Conservation (phyloP, 305 asterid genomes). For the Petunia hybrid region DNA sequence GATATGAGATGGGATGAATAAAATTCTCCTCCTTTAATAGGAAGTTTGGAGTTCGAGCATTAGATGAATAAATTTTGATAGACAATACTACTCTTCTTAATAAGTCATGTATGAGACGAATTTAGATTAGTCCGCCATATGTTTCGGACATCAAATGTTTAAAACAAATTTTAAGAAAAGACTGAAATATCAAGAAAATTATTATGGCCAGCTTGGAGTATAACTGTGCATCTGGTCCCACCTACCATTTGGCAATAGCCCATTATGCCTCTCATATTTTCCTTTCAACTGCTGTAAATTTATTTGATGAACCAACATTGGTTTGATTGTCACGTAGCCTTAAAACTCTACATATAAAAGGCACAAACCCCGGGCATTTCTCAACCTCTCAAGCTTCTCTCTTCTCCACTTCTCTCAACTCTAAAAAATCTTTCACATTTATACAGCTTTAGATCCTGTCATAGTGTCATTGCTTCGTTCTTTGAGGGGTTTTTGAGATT, state of each 20-base stretch:
- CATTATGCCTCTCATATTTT: background rate
- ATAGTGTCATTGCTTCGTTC: conserved; percentile 1
- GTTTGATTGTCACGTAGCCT: background rate
- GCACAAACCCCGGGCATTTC: background rate
- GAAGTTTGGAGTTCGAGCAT: too few species aligned
- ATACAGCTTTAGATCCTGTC: background rate
- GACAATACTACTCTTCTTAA: too few species aligned
- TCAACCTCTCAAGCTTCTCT: conserved; percentile 1
- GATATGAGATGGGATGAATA: too few species aligned
- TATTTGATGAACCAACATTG: background rate
- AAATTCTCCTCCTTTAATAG: too few species aligned
- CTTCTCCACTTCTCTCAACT: background rate
- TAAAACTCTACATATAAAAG: background rate
- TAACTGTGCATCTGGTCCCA: background rate
- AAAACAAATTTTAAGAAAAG: background rate
- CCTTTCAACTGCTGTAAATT: too few species aligned
- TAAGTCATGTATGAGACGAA: too few species aligned
- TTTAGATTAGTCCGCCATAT: too few species aligned
- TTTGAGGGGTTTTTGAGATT: background rate
- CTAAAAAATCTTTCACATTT: background rate
- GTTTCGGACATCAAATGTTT: too few species aligned
- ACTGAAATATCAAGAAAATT: background rate
- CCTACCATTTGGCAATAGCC: background rate
- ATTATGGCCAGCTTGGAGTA: background rate
- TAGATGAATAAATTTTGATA: too few species aligned